A percentile compares a stretch with the other conserved stretches of the same genome.
phyloP scores from a whole-genome alignment of 129 eudicot species.

The Artemisia tridentata region DNA sequence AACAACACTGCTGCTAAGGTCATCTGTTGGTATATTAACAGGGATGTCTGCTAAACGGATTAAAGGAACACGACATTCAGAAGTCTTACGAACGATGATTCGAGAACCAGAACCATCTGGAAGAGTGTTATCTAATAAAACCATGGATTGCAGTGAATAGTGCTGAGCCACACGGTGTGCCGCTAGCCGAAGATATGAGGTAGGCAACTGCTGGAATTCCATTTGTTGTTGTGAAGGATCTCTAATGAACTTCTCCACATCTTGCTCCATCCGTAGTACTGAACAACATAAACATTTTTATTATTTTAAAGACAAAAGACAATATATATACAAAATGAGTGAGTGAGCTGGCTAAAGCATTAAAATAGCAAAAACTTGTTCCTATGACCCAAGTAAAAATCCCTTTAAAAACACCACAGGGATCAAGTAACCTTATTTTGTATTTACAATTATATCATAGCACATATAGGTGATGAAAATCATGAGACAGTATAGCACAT shows the following conservation, averaged over 20 bases:
- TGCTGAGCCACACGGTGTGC: slow-evolving; percentile 99
- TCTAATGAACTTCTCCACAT: slow-evolving; percentile 81
- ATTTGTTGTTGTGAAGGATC: slow-evolving; percentile 86
- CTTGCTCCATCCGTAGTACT: slow-evolving; percentile 98
- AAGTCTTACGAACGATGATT: slow-evolving; percentile 80
- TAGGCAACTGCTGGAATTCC: slow-evolving; percentile 98
- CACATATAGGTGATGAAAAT: background rate
- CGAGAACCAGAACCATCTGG: slow-evolving; percentile 91
- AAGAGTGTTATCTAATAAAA: slow-evolving; percentile 65
- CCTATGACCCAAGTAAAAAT: background rate
- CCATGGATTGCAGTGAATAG: slow-evolving; percentile 96
- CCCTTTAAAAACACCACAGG: too few relatives aligned
- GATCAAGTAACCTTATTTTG: too few relatives aligned
- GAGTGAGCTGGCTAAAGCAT: background rate
- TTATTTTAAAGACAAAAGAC: background rate
- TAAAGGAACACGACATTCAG: slow-evolving; percentile 62
- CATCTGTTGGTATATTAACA: slow-evolving; percentile 73
- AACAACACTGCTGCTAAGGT: slow-evolving; percentile 35
- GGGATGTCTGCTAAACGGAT: slow-evolving; percentile 95
- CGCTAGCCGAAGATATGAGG: slow-evolving; percentile 91
- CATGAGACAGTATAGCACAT: too few relatives aligned
- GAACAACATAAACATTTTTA: slow-evolving; percentile 20
- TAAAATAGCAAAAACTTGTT: background rate
- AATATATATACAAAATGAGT: background rate
- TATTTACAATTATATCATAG: background rate